These are phyloP conservation scores for Eremomyces bilateralis DNA, from an alignment of 495 filamentous ascomycete species.

Conservation along the genomic window DNA sequence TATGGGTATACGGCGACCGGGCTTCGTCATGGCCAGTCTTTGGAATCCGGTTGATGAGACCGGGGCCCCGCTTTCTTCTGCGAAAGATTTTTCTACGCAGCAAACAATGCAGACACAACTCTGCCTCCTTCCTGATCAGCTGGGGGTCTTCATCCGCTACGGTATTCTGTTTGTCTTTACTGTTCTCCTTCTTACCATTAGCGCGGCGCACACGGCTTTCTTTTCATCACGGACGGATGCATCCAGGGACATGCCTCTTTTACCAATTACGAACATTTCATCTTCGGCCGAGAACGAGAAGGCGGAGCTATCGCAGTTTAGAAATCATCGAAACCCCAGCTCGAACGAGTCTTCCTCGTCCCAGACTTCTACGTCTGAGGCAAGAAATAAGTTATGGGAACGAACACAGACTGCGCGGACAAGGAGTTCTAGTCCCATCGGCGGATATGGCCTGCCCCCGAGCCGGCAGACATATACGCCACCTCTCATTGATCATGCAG, in stretches of 20 bases:
- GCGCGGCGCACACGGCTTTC: slow-evolving; percentile 30
- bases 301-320: not conserved
- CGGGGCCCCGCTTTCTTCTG: slow-evolving; percentile 28
- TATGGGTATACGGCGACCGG: slow-evolving; percentile 85
- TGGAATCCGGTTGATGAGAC: slow-evolving; percentile 66
- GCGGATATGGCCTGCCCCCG: slow-evolving; percentile 10
- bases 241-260: slow-evolving; percentile 3
- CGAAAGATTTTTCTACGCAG: too few relatives aligned
- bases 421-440: slow-evolving; percentile 8
- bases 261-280: slow-evolving; percentile 8
- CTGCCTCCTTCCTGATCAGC: slow-evolving; percentile 76
- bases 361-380: not conserved
- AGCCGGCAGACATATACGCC: too few relatives aligned
- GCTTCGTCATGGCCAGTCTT: slow-evolving; percentile 69
- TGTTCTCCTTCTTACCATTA: slow-evolving; percentile 32
- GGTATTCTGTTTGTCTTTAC: slow-evolving; percentile 35
- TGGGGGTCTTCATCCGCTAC: slow-evolving; percentile 65
- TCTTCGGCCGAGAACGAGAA: slow-evolving; percentile 1
- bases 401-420: slow-evolving; percentile 8
- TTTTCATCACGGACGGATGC: not conserved
- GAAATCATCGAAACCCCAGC: not conserved
- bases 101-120: slow-evolving; percentile 70
- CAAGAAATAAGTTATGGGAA: too few relatives aligned
- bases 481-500: too few relatives aligned
- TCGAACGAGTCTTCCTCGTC: not conserved